A percentile compares a stretch with the other conserved stretches of the same genome.
Conservation (phyloP, 768 basidiomycete species). For the Pisolithus sp. region DNA sequence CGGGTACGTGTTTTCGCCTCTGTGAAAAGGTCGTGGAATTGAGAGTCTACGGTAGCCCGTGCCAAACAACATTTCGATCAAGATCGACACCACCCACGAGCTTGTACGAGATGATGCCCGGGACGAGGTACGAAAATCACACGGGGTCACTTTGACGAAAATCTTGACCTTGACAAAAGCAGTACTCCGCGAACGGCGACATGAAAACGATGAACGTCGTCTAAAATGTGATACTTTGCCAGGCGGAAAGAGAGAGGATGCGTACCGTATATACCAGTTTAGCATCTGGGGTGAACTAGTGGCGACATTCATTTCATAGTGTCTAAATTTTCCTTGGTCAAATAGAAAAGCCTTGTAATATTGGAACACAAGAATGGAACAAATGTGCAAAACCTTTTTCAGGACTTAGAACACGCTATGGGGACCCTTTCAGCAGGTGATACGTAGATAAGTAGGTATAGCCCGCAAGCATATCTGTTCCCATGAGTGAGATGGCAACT, state of each 20-base stretch:
- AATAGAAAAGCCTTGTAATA: too few species aligned
- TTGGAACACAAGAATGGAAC: too few species aligned
- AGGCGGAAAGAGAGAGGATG: background rate
- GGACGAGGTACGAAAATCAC: background rate
- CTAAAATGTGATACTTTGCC: background rate
- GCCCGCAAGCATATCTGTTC: too few species aligned
- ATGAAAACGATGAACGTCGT: constrained; percentile 17
- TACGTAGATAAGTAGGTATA: too few species aligned
- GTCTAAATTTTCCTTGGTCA: too few species aligned
- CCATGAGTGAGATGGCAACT: too few species aligned
- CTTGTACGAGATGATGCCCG: constrained; percentile 34
- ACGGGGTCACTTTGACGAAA: background rate
- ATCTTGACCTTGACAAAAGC: constrained; percentile 1
- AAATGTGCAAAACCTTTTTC: too few species aligned
- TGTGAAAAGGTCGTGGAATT: background rate
- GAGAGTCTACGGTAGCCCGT: constrained; percentile 3
- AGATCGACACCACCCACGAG: constrained; percentile 58
- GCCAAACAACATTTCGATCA: constrained; percentile 54
- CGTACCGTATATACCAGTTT: background rate
- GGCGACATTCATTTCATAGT: too few species aligned
- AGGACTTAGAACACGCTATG: too few species aligned
- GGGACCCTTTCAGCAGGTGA: too few species aligned
- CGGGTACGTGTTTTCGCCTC: constrained; percentile 3
- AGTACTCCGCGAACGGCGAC: constrained; percentile 19
- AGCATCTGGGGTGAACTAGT: too few species aligned